Evolutionary conservation across 352 stramenopile genomes (phyloP), one percentile per base, ranked within the genome.

Genomic region (Globisporangium middletonii): DNA sequence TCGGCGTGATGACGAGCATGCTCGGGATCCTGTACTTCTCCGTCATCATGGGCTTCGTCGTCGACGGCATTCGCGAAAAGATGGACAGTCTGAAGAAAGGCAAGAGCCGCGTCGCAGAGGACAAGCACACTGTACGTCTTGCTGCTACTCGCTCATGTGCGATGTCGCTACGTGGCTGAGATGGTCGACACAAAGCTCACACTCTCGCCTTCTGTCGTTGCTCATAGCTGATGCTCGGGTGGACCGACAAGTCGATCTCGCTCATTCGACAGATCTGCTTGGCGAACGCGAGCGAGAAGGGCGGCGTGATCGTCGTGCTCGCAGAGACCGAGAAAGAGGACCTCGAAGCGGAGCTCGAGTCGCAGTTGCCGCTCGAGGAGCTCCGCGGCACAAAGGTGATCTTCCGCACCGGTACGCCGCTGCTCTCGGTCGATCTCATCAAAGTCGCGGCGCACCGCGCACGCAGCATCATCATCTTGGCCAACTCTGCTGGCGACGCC

Each of bases 61-160:
- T 92, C 13, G 87, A 96, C 44, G 78, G 68, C 12, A 94, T 97
- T 72, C 81, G 77, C 19, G 86, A 83, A 6, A 91, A 93, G 57
- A 90, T 96, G 66, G 85, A 96, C 53, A 88, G 75, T 43, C 57
- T 97, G 4, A 96, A 96, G 57, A 92, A 94, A 69, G 88, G 88
- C 18, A 89, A 89, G 33, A 89, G 73, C 18, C 77, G 84, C 44
- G 77, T 97, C 2, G 81, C 89, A 0, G 88, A 96, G 57, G 58
- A 77, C 7, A 73, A 75, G 16, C 88, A 96, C 68, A 94, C 86
- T 33, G 77, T 91, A 64, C 66, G 69, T 9, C 11, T 9, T 6
- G 15, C 47, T 44, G 38, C 38, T 44, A 11, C 12, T 44, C 15
- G 38, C 38, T 44, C 12, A 23, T 23, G 23, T 23, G 11, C 38